Conservation (phyloP, 495 filamentous ascomycete species). For the Staphylotrichum longicolle region DNA sequence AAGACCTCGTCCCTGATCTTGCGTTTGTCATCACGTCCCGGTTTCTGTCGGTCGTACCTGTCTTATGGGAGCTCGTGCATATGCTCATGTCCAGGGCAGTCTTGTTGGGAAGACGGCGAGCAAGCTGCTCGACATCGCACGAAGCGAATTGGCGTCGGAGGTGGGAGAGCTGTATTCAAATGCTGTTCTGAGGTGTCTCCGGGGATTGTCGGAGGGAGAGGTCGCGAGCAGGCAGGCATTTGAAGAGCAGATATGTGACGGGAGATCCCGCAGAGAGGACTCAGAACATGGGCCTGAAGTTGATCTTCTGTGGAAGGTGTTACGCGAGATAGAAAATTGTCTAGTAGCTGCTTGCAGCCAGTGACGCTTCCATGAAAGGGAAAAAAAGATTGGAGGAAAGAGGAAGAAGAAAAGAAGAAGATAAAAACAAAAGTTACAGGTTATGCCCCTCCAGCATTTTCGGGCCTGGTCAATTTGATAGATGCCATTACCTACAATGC, state of each 20-base stretch:
- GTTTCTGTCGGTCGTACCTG: neutral
- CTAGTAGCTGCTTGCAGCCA: neutral
- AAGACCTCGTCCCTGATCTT: no score
- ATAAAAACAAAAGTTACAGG: no score
- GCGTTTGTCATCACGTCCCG: no score
- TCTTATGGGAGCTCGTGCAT: neutral
- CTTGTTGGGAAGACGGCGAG: neutral
- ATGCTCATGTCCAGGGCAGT: neutral
- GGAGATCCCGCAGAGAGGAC: neutral
- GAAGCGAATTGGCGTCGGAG: neutral
- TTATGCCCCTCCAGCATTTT: no score
- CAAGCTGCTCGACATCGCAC: neutral
- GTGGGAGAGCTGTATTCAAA: neutral
- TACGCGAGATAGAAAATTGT: neutral
- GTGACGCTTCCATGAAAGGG: no score
- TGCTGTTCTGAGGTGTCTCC: neutral
- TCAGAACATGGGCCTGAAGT: neutral
- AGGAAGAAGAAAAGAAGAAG: no score
- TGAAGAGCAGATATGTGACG: neutral
- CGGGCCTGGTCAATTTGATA: no score
- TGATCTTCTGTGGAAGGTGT: slow-evolving; percentile 4
- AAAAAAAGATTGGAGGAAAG: no score
- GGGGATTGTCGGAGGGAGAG: neutral
- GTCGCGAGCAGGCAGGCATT: neutral
- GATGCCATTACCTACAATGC: no score